Evolutionary conservation across 345 rosid species (phyloP), one percentile per base, ranked within the genome.

Genomic region (Brassica rapa): DNA sequence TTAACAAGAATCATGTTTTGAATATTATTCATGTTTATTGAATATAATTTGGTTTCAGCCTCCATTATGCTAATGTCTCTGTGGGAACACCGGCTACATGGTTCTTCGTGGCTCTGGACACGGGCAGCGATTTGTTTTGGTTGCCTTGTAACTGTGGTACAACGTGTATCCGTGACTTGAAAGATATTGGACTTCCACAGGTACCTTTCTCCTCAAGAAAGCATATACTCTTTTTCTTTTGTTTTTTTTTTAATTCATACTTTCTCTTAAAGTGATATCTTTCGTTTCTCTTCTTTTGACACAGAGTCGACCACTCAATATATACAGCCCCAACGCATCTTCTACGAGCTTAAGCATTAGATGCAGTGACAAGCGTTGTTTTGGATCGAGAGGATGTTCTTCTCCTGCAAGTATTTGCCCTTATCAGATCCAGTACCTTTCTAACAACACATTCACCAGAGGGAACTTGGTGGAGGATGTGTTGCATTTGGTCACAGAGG

Each of bases 41-140:
- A 53, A 53, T 66, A 15, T 57, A 33, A 5, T 25, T 3, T 65
- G 60, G 72, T 53, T 74, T 69, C 95, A 95, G 99, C 23, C 85
- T 95, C 71, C 81, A 95, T 84, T 95, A 91, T 60, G 92, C 93
- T 2, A 88, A 89, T 82, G 86, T 95, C 60, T 82, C 94, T 0
- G 86, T 95, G 39, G 99, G 99, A 77, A 89, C 86, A 57, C 98
- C 98, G 2, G 39, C 85, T 70, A 72, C 84, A 68, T 84, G 84
- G 56, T 95, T 84, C 82, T 21, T 95, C 30, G 99, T 93, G 81
- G 98, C 99, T 19, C 80, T 93, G n/a, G 98, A 95, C 83, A 88
- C 98, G 0, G 96, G 92, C 39, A 93, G 97, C 53, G 88, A 91
- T 79, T 84, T 93, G 78, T 90, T 95, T 82, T 95, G 98, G 99